Percentiles rank a stretch among this genome's conserved stretches.
phyloP scores from a whole-genome alignment of 768 basidiomycete species.

The Leucosporidium creatinivorum region DNA sequence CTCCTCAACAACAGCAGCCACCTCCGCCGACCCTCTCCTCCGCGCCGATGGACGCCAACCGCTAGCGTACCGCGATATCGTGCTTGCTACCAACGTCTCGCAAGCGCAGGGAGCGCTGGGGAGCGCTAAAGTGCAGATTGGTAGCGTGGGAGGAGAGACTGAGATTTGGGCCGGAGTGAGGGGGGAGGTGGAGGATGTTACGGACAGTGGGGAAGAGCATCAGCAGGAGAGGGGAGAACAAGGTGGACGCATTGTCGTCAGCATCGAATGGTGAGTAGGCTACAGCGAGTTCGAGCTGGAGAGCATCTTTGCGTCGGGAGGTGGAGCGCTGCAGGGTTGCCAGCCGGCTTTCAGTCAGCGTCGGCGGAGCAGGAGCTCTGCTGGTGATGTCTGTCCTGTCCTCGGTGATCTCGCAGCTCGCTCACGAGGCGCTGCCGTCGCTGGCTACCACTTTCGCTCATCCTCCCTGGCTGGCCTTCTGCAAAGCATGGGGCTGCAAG shows the following conservation, averaged over 20 bases:
- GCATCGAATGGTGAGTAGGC: conserved; percentile 22
- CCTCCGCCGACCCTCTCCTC: conserved; percentile 50
- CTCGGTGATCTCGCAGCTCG: no score
- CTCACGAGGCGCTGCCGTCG: background rate
- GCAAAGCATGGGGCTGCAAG: no score
- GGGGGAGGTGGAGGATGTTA: conserved; percentile 64
- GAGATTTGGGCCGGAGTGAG: conserved; percentile 72
- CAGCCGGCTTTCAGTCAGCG: no score
- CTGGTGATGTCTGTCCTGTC: no score
- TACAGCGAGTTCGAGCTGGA: no score
- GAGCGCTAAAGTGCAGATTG: conserved; percentile 68
- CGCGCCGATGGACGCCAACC: conserved; percentile 69
- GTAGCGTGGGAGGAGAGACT: conserved; percentile 59
- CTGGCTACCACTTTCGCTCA: no score
- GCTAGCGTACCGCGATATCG: conserved; percentile 59
- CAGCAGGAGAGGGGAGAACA: conserved; percentile 45
- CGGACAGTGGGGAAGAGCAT: conserved; percentile 37
- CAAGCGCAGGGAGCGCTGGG: conserved; percentile 65
- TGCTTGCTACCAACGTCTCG: conserved; percentile 67
- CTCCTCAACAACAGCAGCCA: conserved; percentile 56
- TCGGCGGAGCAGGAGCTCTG: no score
- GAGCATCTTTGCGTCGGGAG: no score
- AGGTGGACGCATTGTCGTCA: conserved; percentile 50
- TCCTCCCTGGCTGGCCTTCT: no score
- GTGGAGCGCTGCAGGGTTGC: no score